Percentiles rank a stretch among this genome's conserved stretches.
Conservation (phyloP, 805 yeast genomes). For the Candida michaelii region DNA sequence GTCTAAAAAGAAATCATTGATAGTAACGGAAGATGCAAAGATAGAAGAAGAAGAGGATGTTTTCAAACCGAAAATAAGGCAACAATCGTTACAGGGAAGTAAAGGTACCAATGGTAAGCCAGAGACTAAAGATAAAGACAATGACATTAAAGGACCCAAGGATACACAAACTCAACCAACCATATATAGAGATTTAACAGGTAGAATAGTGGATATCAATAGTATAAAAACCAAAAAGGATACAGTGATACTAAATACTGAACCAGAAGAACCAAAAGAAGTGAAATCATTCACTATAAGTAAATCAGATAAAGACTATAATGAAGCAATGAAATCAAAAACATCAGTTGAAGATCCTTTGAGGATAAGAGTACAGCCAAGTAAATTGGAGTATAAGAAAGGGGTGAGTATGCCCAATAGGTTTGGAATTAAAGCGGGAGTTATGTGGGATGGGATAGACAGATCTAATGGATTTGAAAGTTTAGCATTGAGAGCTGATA, state of each 20-base stretch:
- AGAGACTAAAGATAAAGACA: not conserved
- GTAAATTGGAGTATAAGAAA: conserved; percentile 11
- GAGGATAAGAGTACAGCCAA: not conserved
- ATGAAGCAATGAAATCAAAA: conserved; percentile 11
- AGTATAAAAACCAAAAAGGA: conserved; percentile 6
- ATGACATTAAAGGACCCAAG: conserved; percentile 22
- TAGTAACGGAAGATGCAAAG: conserved; percentile 8
- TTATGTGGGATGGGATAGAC: conserved; percentile 84
- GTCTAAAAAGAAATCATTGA: conserved; percentile 8
- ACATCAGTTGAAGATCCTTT: conserved; percentile 15
- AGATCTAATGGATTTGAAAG: conserved; percentile 85
- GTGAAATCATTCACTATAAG: conserved; percentile 14
- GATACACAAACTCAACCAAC: conserved; percentile 27
- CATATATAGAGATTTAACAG: conserved; percentile 61
- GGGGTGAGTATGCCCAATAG: conserved; percentile 66
- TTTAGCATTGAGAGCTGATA: conserved; percentile 48
- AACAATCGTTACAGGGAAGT: not conserved
- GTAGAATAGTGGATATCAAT: conserved; percentile 49
- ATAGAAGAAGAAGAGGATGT: conserved; percentile 3
- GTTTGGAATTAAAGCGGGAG: conserved; percentile 75
- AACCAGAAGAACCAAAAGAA: not conserved
- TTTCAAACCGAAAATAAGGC: not conserved
- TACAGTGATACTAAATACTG: not conserved
- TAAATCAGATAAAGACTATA: conserved; percentile 14
- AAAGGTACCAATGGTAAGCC: too few species aligned